Percentiles rank a stretch among this genome's conserved stretches.
Evolutionary conservation across 305 asterid species (phyloP).

Genomic region (Ilex paraguariensis): DNA sequence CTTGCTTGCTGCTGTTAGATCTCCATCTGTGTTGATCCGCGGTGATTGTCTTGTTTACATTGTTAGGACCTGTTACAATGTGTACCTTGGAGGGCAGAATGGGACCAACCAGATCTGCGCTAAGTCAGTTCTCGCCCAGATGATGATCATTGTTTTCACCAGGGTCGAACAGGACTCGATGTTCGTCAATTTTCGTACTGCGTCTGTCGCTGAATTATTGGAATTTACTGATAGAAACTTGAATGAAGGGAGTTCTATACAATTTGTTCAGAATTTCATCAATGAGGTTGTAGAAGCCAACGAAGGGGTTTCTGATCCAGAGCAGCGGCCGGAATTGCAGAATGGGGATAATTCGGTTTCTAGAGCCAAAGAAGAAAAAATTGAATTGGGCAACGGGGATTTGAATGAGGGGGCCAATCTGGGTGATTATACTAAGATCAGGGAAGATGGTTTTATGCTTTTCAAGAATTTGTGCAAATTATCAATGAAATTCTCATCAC

Average conservation of each 20-base stretch:
- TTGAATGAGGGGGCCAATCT: constrained; percentile 27
- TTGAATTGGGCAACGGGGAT: constrained; percentile 27
- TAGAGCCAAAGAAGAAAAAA: constrained; percentile 27
- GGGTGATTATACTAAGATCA: constrained; percentile 61
- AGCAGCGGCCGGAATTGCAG: constrained; percentile 29
- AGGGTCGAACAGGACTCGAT: constrained; percentile 72
- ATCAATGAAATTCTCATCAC: constrained; percentile 92
- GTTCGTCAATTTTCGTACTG: constrained; percentile 51
- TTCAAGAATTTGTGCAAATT: constrained; percentile 94
- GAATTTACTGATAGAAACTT: constrained; percentile 92
- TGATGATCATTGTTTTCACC: constrained; percentile 84
- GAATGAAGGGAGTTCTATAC: constrained; percentile 88
- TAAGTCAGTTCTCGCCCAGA: constrained; percentile 90
- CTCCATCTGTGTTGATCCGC: constrained; percentile 57
- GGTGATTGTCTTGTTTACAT: constrained; percentile 81
- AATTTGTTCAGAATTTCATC: constrained; percentile 72
- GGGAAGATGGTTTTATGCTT: constrained; percentile 87
- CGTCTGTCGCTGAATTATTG: constrained; percentile 67
- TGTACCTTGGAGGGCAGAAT: constrained; percentile 82
- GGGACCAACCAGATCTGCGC: constrained; percentile 99
- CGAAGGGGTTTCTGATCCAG: constrained; percentile 48
- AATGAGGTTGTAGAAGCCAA: constrained; percentile 67
- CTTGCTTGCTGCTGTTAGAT: constrained; percentile 74
- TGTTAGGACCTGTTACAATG: constrained; percentile 92
- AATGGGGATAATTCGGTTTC: constrained; percentile 23